Base-by-base conservation (phyloP, 306 rosid genomes). In the Cicer pinnatifidum region DNA sequence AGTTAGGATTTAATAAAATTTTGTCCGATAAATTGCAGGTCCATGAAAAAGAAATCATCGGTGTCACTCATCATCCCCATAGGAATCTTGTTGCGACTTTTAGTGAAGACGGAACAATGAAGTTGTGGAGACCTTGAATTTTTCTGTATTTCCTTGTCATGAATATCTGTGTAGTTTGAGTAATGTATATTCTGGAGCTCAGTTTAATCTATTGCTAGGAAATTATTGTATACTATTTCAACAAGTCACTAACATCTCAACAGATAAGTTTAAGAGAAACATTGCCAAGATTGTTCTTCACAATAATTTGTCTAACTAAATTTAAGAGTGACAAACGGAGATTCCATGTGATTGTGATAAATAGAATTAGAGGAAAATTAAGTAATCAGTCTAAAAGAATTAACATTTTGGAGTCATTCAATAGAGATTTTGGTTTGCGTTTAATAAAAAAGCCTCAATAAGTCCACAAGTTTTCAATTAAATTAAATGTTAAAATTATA, bases 61-160 rank as follows among this genome's bases (percentile, higher is more conserved):
- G 99, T 6, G 89, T 95, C 13, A 85, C 91, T 52, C 99, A 95
- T 76, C 97, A 95, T 81, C 99, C 99, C 19, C 99, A 95, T 80
- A 86, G 99, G 86, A 95, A 95, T 86, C 93, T 95, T 35, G 88
- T 95, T 28, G 97, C 96, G 12, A 95, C 99, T 37, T 95, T 79
- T 2, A 63, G 97, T 81, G 96, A 90, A 65, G 97, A 95, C 83
- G 73, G 90, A 84, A 95, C 97, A 2, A 85, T 95, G 99, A 91
- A 86, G 84, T 75, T 91, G 82, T 95, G 99, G 99, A 95, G 90
- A 84, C 96, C 99, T 75, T 91, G 84, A 90, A 60, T 72, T 61
- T 48, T 37, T 44, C 37, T 73, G 15, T 40, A 19, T 56, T 79
- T 61, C 47, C 45, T 20, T 45, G n/a, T 44, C 33, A 11, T 59